phyloP scores from a whole-genome alignment of 140 eudicot genomes.

The Anethum foeniculum region DNA sequence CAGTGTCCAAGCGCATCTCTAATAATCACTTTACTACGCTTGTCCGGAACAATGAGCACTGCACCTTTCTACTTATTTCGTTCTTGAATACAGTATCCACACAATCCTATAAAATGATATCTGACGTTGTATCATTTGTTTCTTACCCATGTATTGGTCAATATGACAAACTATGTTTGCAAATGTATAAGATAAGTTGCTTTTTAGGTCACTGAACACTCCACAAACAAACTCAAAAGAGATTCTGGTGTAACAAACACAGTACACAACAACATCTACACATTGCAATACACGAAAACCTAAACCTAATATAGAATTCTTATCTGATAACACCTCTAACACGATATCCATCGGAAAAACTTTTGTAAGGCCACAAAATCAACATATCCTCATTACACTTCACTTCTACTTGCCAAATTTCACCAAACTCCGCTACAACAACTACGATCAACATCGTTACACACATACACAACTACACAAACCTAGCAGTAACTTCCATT shows the following conservation, averaged over 20 bases:
- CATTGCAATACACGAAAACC: not conserved
- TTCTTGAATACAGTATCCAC: not conserved
- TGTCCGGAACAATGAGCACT: not conserved
- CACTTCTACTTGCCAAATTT: not conserved
- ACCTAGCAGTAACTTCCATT: not conserved
- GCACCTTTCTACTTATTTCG: not conserved
- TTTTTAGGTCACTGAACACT: not conserved
- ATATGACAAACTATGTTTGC: not conserved
- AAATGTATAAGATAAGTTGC: not conserved
- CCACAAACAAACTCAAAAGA: not conserved
- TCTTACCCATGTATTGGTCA: not conserved
- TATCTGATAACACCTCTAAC: not conserved
- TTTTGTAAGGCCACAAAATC: not conserved
- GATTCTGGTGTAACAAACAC: not conserved
- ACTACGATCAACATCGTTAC: not conserved
- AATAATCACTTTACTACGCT: not conserved
- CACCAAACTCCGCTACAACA: not conserved
- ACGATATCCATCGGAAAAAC: not conserved
- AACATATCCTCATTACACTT: not conserved
- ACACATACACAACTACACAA: not conserved
- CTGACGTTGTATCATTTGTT: not conserved
- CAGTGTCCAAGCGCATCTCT: not conserved
- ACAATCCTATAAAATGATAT: not conserved
- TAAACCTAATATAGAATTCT: too few species aligned
- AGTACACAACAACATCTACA: not conserved